Percentiles rank a stretch among this genome's conserved stretches.
phyloP scores from a whole-genome alignment of 2,329 filamentous ascomycete genomes.

The Fusarium abutilonis region DNA sequence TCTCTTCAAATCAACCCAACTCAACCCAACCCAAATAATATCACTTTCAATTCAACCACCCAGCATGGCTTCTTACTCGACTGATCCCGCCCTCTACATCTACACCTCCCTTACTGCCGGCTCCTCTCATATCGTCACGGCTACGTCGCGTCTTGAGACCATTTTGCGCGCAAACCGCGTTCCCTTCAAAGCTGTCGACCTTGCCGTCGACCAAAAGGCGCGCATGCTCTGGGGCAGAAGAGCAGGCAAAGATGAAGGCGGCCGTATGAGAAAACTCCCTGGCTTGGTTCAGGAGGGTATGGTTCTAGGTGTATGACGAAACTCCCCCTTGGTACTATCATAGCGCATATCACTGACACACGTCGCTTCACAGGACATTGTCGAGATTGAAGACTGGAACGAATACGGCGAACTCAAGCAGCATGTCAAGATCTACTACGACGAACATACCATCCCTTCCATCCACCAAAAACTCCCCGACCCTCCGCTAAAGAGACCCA shows the following conservation, averaged over 20 bases:
- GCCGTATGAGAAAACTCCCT: conserved; percentile 79
- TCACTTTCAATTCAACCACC: conserved; percentile 6
- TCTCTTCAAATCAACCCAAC: conserved; percentile 7
- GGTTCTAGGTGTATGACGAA: conserved; percentile 79
- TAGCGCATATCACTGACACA: conserved; percentile 1
- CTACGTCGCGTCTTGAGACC: conserved; percentile 93
- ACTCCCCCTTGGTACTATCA: not conserved
- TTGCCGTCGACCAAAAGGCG: conserved; percentile 88
- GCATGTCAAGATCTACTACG: conserved; percentile 76
- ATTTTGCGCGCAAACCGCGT: conserved; percentile 95
- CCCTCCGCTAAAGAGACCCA: conserved; percentile 43
- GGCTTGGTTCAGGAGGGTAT: conserved; percentile 87
- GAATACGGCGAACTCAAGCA: conserved; percentile 95
- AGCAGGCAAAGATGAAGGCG: conserved; percentile 73
- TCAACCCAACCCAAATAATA: not conserved
- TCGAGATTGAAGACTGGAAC: conserved; percentile 98
- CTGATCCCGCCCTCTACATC: conserved; percentile 83
- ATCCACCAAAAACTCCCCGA: conserved; percentile 63
- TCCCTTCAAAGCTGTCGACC: conserved; percentile 90
- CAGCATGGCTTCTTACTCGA: conserved; percentile 59
- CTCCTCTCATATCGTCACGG: conserved; percentile 95
- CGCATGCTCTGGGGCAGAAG: conserved; percentile 89
- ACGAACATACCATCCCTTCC: conserved; percentile 68
- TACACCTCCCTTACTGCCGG: conserved; percentile 97
- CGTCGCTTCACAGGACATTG: conserved; percentile 73